Percentiles rank a stretch among this genome's conserved stretches.
phyloP scores from a whole-genome alignment of 768 basidiomycete species.

The Mycena polygramma region DNA sequence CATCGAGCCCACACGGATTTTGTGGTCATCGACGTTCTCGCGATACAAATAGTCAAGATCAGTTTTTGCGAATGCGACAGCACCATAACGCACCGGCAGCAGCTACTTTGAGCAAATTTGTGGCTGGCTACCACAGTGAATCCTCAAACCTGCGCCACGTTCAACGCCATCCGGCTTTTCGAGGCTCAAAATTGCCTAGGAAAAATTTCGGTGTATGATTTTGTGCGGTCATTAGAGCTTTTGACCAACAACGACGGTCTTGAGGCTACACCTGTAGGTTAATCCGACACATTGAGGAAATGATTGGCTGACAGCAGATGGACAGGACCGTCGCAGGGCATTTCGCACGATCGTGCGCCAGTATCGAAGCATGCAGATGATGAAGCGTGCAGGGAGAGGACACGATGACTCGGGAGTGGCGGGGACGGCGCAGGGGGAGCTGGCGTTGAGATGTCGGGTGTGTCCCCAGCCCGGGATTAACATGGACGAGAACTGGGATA shows the following conservation, averaged over 20 bases:
- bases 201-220: conserved; percentile 24
- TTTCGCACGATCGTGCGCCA: conserved; percentile 9
- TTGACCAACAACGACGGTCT: conserved; percentile 19
- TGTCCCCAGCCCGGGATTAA: conserved; percentile 29
- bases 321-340: conserved; percentile 1
- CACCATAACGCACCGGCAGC: not conserved
- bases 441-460: conserved; percentile 21
- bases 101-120: conserved; percentile 5
- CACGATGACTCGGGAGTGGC: conserved; percentile 15
- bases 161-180: conserved; percentile 6
- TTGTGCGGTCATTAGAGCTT: conserved; percentile 4
- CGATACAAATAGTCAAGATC: not conserved
- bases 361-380: conserved; percentile 24
- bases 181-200: conserved; percentile 5
- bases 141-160: not conserved
- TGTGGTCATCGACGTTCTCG: not conserved
- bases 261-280: not conserved
- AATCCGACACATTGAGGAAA: not conserved
- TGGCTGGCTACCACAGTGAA: conserved; percentile 14
- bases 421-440: conserved; percentile 9
- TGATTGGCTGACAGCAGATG: too few species aligned
- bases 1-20: not conserved
- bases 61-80: not conserved
- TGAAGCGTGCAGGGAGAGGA: conserved; percentile 14
- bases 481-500: not conserved